Evolutionary conservation across 1,284 basidiomycete genomes (phyloP).

Genomic region (Marasmius fiardii): DNA sequence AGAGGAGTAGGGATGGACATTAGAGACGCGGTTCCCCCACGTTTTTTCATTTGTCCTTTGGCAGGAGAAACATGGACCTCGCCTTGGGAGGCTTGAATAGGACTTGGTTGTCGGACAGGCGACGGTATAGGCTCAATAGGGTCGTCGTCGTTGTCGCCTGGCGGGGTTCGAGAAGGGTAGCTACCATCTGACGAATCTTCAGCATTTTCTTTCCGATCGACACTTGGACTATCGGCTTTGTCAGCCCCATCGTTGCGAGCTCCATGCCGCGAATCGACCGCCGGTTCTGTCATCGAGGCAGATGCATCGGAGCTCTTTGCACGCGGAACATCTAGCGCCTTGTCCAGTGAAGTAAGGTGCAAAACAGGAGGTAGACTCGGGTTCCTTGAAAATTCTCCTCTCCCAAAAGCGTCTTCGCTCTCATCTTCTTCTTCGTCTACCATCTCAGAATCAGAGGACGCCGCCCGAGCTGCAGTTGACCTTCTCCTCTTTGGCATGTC

Average conservation of each 20-base stretch:
- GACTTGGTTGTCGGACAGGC: conserved; percentile 4
- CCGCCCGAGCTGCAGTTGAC: background rate
- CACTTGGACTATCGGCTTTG: background rate
- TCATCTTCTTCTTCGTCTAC: background rate
- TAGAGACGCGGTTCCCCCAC: background rate
- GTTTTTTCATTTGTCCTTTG: background rate
- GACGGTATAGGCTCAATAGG: conserved; percentile 9
- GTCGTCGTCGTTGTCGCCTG: conserved; percentile 1
- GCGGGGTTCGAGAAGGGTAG: background rate
- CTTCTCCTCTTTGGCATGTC: background rate
- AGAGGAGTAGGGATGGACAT: background rate
- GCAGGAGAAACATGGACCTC: background rate
- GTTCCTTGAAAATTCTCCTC: background rate
- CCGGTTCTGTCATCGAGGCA: background rate
- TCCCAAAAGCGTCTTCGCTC: background rate
- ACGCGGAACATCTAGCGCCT: background rate
- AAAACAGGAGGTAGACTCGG: background rate
- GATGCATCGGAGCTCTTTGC: background rate
- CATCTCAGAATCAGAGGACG: conserved; percentile 6
- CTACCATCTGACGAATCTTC: background rate
- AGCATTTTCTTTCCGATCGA: background rate
- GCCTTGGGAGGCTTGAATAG: conserved; percentile 5
- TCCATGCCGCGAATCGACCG: background rate
- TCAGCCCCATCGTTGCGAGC: background rate
- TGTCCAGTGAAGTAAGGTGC: background rate